These are phyloP conservation scores for Globisporangium splendens DNA, from an alignment of 352 stramenopile genomes.

Conservation along the genomic window DNA sequence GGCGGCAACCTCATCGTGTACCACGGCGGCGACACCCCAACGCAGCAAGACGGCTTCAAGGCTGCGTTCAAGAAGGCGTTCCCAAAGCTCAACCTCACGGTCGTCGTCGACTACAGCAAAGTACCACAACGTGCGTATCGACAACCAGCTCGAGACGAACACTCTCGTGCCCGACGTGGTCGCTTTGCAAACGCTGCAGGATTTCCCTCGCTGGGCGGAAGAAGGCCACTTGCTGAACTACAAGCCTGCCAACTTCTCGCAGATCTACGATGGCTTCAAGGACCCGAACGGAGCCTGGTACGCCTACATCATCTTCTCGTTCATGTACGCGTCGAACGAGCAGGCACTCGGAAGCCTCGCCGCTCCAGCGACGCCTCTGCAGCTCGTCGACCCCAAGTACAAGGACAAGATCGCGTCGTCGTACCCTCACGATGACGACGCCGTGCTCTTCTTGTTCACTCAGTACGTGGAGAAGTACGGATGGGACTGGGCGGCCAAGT, in stretches of 20 bases:
- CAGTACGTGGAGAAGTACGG: constrained; percentile 50
- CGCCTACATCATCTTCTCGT: constrained; percentile 34
- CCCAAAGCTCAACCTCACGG: constrained; percentile 57
- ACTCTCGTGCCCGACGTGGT: constrained; percentile 37
- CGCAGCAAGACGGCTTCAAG: constrained; percentile 20
- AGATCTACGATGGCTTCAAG: constrained; percentile 50
- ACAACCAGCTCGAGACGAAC: constrained; percentile 46
- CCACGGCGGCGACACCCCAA: constrained; percentile 29
- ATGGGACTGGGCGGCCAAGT: constrained; percentile 43
- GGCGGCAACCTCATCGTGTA: constrained; percentile 51
- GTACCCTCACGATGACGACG: constrained; percentile 51
- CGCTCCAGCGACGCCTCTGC: constrained; percentile 18
- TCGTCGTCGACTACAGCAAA: constrained; percentile 59
- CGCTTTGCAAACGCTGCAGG: constrained; percentile 48
- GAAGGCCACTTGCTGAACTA: constrained; percentile 44
- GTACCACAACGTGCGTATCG: constrained; percentile 15
- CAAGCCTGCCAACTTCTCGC: constrained; percentile 50
- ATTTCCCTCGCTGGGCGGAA: constrained; percentile 46
- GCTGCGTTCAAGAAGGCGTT: constrained; percentile 27
- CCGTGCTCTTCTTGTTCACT: constrained; percentile 40
- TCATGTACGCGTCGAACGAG: constrained; percentile 40
- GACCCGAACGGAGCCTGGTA: constrained; percentile 27
- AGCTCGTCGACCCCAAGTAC: constrained; percentile 34
- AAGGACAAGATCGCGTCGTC: constrained; percentile 35
- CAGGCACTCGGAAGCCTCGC: constrained; percentile 3